Base-by-base conservation (phyloP, 2,329 filamentous ascomycete genomes). In the Knufia petricola region DNA sequence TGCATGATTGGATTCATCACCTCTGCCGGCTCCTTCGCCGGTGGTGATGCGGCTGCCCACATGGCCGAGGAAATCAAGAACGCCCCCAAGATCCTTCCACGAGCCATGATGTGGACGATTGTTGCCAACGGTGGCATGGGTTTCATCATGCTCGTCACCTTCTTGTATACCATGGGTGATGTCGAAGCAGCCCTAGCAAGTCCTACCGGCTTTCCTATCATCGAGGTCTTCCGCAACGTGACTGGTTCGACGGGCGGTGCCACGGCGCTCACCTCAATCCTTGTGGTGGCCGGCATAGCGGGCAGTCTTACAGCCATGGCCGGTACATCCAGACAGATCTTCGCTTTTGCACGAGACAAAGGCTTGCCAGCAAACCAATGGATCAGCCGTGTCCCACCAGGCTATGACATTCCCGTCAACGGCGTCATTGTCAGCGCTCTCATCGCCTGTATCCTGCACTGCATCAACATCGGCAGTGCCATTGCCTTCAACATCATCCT, bases 41-140 rank as follows among this genome's bases (percentile, higher is more conserved):
- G 58, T 32, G 43, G 52, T 19, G 60, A 62, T 50, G 52, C 52
- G 36, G 55, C 60, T 12, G 52, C 53, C 15, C 72, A 75, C 50
- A 70, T 73, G 64, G 57, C 66, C 7, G 68, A 71, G 52, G 68
- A 71, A 52, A 60, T 69, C 17, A 57, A 59, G 26, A 59, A 69
- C 40, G 64, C 68, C 0, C 61, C 60, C 0, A 51, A 53, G 3
- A 60, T 62, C 1, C 56, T 70, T 1, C 68, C 68, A 6, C 58
- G 55, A 28, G 62, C 65, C 6, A 69, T 71, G 50, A 61, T 71
- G 49, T 60, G 57, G 48, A 59, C 63, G 1, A 54, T 64, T 3
- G 38, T 54, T 0, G 49, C 68, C 36, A 69, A 69, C 47, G 65
- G 63, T n/a, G 45, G 51, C n/a, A 55, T 67, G 36, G 65, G 63